phyloP scores from a whole-genome alignment of 1,284 basidiomycete genomes.

The Sphagnurus paluster region DNA sequence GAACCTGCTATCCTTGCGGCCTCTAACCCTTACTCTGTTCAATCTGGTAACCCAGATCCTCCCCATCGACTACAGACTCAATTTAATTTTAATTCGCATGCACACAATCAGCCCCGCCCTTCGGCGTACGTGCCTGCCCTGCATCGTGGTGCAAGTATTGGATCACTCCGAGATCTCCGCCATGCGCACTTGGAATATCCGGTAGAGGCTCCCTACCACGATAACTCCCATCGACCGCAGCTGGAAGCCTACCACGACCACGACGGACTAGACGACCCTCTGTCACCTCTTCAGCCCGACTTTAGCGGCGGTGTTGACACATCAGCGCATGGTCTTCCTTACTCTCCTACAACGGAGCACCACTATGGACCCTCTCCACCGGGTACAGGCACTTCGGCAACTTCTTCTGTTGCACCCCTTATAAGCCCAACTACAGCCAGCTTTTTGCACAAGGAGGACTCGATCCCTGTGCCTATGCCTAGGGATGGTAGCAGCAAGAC shows the following conservation, averaged over 20 bases:
- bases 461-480: conserved; percentile 1
- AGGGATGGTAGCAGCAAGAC: conserved; percentile 54
- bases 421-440: conserved; percentile 24
- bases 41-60: conserved; percentile 25
- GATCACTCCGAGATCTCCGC: conserved; percentile 39
- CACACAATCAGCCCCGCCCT: conserved; percentile 26
- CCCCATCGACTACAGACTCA: conserved; percentile 26
- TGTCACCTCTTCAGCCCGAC: conserved; percentile 49
- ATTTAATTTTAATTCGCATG: conserved; percentile 28
- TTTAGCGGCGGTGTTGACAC: conserved; percentile 40
- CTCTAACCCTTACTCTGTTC: conserved; percentile 31
- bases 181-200: conserved; percentile 34
- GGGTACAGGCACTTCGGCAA: conserved; percentile 54
- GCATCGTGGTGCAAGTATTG: conserved; percentile 41
- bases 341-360: conserved; percentile 43
- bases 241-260: conserved; percentile 29
- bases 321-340: conserved; percentile 39
- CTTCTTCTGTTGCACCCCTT: conserved; percentile 39
- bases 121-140: conserved; percentile 36
- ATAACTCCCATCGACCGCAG: conserved; percentile 26
- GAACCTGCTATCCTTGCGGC: conserved; percentile 49
- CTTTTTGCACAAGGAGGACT: conserved; percentile 12
- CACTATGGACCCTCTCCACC: conserved; percentile 58
- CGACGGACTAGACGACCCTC: conserved; percentile 40
- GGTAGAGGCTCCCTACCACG: conserved; percentile 26